phyloP scores from a whole-genome alignment of 2,329 filamentous ascomycete genomes.

The Ophiocordyceps sinensis region DNA sequence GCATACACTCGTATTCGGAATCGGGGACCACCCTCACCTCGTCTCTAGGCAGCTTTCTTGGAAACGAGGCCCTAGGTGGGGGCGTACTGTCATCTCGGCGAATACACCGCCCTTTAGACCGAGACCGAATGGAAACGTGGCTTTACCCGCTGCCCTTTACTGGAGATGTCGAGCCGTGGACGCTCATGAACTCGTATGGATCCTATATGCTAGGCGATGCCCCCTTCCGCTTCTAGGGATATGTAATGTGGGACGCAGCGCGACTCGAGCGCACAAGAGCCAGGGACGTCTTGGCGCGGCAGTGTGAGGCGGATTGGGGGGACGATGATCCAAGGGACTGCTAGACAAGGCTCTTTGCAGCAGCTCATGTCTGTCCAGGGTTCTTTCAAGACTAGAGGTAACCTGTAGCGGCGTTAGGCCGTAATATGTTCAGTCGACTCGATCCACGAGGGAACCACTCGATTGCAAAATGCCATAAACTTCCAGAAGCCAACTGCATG shows the following conservation, averaged over 20 bases:
- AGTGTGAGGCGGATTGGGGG: not conserved
- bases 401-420: too few species aligned
- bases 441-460: too few species aligned
- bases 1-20: not conserved
- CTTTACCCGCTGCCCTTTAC: not conserved
- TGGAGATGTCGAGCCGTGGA: not conserved
- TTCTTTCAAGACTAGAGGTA: too few species aligned
- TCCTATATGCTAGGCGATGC: not conserved
- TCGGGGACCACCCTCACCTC: not conserved
- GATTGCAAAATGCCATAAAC: too few species aligned
- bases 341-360: too few species aligned
- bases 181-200: not conserved
- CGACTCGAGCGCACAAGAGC: not conserved
- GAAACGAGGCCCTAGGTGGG: not conserved
- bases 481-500: too few species aligned
- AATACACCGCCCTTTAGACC: not conserved
- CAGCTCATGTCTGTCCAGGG: too few species aligned
- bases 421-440: too few species aligned
- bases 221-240: not conserved
- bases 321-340: not conserved
- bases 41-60: not conserved
- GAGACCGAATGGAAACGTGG: not conserved
- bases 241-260: not conserved
- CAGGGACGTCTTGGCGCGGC: not conserved
- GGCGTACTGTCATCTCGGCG: not conserved